Percentiles rank a stretch among this genome's conserved stretches.
Conservation (phyloP, 805 yeast species). For the Teunomyces funiuensis region DNA sequence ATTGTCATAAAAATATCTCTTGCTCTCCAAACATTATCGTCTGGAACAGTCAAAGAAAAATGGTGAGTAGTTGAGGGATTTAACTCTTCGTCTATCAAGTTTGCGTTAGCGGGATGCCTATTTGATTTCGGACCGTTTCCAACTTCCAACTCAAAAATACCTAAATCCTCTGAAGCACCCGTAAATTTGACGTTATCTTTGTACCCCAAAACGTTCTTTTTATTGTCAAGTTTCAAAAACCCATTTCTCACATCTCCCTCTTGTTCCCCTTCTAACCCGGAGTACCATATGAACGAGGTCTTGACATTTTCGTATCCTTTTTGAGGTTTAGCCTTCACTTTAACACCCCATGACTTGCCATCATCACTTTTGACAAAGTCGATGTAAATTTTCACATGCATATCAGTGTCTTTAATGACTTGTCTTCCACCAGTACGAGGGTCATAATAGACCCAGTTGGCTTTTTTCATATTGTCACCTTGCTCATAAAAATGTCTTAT, state of each 20-base stretch:
- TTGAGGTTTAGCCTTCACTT: slow-evolving; percentile 65
- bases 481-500: slow-evolving; percentile 78
- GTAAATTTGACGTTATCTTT: slow-evolving; percentile 41
- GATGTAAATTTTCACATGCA: slow-evolving; percentile 60
- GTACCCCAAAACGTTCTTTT: slow-evolving; percentile 26
- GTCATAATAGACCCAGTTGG: slow-evolving; percentile 87
- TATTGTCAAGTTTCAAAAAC: slow-evolving; percentile 26
- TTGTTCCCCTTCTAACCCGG: slow-evolving; percentile 66
- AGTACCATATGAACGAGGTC: slow-evolving; percentile 72
- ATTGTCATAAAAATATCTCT: slow-evolving; percentile 70
- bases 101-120: slow-evolving; percentile 36
- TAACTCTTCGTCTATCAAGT: slow-evolving; percentile 35
- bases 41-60: slow-evolving; percentile 67
- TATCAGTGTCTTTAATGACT: slow-evolving; percentile 63
- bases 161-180: slow-evolving; percentile 60
- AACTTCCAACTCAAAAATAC: slow-evolving; percentile 61
- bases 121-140: slow-evolving; percentile 53
- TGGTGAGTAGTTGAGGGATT: slow-evolving; percentile 68
- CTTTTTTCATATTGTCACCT: slow-evolving; percentile 64
- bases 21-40: slow-evolving; percentile 73
- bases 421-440: slow-evolving; percentile 87
- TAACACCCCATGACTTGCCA: slow-evolving; percentile 79
- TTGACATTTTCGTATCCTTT: slow-evolving; percentile 47
- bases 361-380: slow-evolving; percentile 73
- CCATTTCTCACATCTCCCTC: slow-evolving; percentile 17